Evolutionary conservation across 1,139 yeast genomes (phyloP), one percentile per base, ranked within the genome.

Genomic region (Groenewaldozyma auringiensis): DNA sequence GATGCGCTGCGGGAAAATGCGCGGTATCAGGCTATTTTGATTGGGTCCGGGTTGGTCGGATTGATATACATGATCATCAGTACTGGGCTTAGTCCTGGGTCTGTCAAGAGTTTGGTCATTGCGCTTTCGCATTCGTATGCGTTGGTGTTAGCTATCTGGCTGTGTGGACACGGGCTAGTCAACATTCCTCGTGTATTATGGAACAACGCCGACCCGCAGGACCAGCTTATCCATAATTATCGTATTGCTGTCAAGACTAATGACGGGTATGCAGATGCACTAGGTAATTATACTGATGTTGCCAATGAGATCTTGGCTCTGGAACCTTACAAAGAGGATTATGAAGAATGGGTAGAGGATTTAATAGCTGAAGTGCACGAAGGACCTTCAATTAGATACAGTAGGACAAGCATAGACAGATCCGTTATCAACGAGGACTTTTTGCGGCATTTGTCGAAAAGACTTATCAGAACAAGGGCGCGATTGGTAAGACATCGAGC

Each of bases 41-140:
- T 83, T 4, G 73, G 70, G 0, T 70, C 75, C 2, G 81, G 83
- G 0, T 37, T 75, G 0, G 55, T 74, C 1, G 86, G 83, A 0
- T 61, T 80, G 22, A 56, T 83, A 2, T 86, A 86, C 59, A 71
- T 83, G 51, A 64, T 81, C 35, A 54, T 82, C 14, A 79, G 77
- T 47, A 75, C 76, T 8, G 87, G 89, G 2, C 69, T 84, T 42
- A 70, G 77, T 2, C 65, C 78, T 48, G 55, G 61, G 21, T 64
- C 81, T 41, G 66, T 85, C 58, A 83, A 81, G 60, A 72, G 81
- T 42, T 72, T 85, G 67, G 72, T 83, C 14, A 83, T 86, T 53
- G 92, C 94, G 0, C 59, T 84, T 25, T 78, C 94, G 1, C 94
- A 86, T 61, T 79, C 84, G n/a, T 86, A 85, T 61, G 77, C 94